phyloP scores from a whole-genome alignment of 331 rosid species.

The Cydonia oblonga region DNA sequence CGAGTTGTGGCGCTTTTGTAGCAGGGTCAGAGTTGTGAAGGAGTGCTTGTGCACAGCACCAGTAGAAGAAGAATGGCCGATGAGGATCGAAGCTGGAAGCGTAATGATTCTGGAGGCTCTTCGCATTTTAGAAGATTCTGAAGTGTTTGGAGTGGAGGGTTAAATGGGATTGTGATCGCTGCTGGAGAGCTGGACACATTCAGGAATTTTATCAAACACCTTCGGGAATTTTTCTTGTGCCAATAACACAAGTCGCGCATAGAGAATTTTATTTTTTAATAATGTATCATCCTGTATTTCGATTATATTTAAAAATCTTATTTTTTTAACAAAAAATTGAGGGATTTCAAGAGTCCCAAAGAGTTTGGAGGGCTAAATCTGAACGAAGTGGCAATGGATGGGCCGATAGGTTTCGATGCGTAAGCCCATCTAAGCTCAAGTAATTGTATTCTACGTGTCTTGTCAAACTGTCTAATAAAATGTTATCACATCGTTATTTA shows the following conservation, averaged over 20 bases:
- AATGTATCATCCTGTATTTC: too few relatives aligned
- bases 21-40: slow-evolving; percentile 21
- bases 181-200: not conserved
- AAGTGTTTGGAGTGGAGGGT: not conserved
- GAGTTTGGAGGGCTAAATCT: too few relatives aligned
- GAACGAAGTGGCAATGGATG: not conserved
- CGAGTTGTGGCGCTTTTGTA: slow-evolving; percentile 17
- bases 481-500: not conserved
- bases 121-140: slow-evolving; percentile 26
- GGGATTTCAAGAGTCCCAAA: too few relatives aligned
- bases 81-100: slow-evolving; percentile 9
- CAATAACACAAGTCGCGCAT: too few relatives aligned
- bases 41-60: slow-evolving; percentile 2
- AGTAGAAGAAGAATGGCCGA: slow-evolving; percentile 4
- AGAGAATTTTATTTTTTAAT: too few relatives aligned
- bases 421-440: not conserved
- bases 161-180: not conserved
- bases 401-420: not conserved
- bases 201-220: slow-evolving; percentile 3
- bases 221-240: too few relatives aligned
- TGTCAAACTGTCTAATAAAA: not conserved
- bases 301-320: too few relatives aligned
- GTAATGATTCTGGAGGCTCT: slow-evolving; percentile 30
- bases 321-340: too few relatives aligned
- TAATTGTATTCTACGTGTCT: not conserved